Evolutionary conservation across 75 land plant genomes (phyloP).

Genomic region (Chamaecyparis obtusa): DNA sequence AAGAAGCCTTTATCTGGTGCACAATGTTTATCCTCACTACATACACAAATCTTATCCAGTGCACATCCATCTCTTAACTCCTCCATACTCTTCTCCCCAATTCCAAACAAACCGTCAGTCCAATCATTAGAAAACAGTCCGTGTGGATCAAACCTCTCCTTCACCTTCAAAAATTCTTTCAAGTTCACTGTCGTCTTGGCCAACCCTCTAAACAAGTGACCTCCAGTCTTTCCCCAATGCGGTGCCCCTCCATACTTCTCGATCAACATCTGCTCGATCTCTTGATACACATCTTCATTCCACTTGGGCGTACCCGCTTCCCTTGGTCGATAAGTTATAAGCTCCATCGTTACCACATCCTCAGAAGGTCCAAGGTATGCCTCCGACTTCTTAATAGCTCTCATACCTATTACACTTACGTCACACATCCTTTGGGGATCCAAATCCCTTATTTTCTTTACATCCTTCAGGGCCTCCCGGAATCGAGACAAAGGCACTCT

Average conservation of each 20-base stretch:
- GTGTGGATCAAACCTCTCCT: conserved; percentile 22
- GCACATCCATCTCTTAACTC: conserved; percentile 11
- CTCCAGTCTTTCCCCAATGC: conserved; percentile 38
- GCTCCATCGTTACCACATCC: background rate
- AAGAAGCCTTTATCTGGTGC: conserved; percentile 14
- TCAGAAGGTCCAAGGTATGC: background rate
- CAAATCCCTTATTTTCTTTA: too few species aligned
- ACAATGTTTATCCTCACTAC: conserved; percentile 26
- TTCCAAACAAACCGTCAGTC: conserved; percentile 23
- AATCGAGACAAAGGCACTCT: too few species aligned
- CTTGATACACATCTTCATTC: conserved; percentile 16
- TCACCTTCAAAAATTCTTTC: conserved; percentile 21
- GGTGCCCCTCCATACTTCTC: conserved; percentile 22
- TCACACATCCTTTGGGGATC: too few species aligned
- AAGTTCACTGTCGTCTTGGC: background rate
- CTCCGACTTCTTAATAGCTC: background rate
- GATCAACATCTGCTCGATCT: conserved; percentile 39
- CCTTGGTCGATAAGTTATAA: background rate
- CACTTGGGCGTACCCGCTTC: conserved; percentile 12
- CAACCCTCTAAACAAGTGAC: conserved; percentile 13
- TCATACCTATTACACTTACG: background rate
- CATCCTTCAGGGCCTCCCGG: too few species aligned
- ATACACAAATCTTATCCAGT: conserved; percentile 29
- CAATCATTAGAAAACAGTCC: conserved; percentile 34
- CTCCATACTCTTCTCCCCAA: background rate